phyloP scores from a whole-genome alignment of 306 rosid genomes.

The Coriaria nepalensis region DNA sequence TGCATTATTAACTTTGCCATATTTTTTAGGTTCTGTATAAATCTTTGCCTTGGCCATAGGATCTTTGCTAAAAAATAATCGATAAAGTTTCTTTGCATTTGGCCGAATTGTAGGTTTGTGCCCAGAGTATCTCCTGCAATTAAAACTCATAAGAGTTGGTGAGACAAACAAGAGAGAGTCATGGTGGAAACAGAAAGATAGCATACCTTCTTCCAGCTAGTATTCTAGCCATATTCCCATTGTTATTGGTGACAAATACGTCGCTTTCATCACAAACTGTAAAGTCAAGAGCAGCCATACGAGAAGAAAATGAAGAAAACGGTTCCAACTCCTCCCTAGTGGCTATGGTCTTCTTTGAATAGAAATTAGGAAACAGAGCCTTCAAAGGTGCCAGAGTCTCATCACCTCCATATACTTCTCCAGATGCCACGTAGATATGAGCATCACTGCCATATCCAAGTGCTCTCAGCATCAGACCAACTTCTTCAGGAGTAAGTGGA shows the following conservation, averaged over 20 bases:
- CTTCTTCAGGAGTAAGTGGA: slow-evolving; percentile 99
- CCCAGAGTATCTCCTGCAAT: slow-evolving; percentile 81
- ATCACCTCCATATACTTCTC: slow-evolving; percentile 94
- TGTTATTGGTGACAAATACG: slow-evolving; percentile 95
- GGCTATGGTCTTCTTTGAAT: slow-evolving; percentile 85
- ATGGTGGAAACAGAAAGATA: slow-evolving; percentile 8
- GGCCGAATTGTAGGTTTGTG: slow-evolving; percentile 99
- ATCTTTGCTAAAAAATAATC: slow-evolving; percentile 60
- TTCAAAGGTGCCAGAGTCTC: slow-evolving; percentile 78
- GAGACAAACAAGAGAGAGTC: neutral
- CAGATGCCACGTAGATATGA: slow-evolving; percentile 96
- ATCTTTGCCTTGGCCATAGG: slow-evolving; percentile 30
- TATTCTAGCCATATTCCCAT: slow-evolving; percentile 97
- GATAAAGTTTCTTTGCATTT: slow-evolving; percentile 78
- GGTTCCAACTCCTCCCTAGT: slow-evolving; percentile 64
- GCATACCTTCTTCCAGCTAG: slow-evolving; percentile 87
- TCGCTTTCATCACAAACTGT: slow-evolving; percentile 91
- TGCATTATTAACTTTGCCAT: slow-evolving; percentile 31
- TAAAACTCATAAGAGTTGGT: slow-evolving; percentile 5
- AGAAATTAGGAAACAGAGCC: slow-evolving; percentile 72
- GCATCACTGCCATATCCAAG: slow-evolving; percentile 82
- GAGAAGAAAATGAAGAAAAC: slow-evolving; percentile 88
- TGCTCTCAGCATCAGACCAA: slow-evolving; percentile 95
- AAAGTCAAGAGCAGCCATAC: slow-evolving; percentile 99
- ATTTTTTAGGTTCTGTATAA: slow-evolving; percentile 33